Evolutionary conservation across 495 filamentous ascomycete genomes (phyloP).

Genomic region (Aspergillus baeticus): DNA sequence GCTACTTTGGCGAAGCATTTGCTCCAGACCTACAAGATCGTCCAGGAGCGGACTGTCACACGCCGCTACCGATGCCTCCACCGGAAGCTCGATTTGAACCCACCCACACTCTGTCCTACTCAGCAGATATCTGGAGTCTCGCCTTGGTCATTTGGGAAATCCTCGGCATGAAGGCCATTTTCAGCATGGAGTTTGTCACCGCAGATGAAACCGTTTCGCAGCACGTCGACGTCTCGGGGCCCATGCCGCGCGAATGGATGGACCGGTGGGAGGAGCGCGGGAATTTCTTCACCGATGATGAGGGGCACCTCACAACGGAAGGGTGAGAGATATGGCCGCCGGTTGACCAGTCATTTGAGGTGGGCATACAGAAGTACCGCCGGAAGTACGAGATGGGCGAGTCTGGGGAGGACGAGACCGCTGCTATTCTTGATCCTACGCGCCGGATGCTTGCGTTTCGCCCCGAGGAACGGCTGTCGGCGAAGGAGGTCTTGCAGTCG

Average conservation of each 20-base stretch:
- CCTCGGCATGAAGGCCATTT: slow-evolving; percentile 33
- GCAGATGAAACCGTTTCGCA: slow-evolving; percentile 28
- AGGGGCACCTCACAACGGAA: slow-evolving; percentile 21
- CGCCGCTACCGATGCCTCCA: slow-evolving; percentile 24
- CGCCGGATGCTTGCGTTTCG: slow-evolving; percentile 26
- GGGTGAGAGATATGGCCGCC: slow-evolving; percentile 23
- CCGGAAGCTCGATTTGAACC: slow-evolving; percentile 36
- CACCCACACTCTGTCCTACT: slow-evolving; percentile 23
- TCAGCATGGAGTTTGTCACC: slow-evolving; percentile 25
- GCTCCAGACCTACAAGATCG: slow-evolving; percentile 18
- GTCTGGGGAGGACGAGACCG: slow-evolving; percentile 21
- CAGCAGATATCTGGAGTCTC: slow-evolving; percentile 39
- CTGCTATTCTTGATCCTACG: slow-evolving; percentile 33
- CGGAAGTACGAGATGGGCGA: slow-evolving; percentile 14
- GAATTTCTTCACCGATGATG: slow-evolving; percentile 27
- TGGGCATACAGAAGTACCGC: slow-evolving; percentile 27
- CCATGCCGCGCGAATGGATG: slow-evolving; percentile 34
- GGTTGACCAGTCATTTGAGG: slow-evolving; percentile 29
- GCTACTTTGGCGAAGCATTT: slow-evolving; percentile 39
- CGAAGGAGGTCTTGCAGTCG: slow-evolving; percentile 23
- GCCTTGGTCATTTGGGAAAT: slow-evolving; percentile 38
- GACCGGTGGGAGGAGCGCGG: slow-evolving; percentile 24
- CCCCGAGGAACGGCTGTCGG: slow-evolving; percentile 23
- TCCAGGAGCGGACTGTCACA: slow-evolving; percentile 31
- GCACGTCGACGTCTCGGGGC: slow-evolving; percentile 32